Evolutionary conservation across 495 filamentous ascomycete genomes (phyloP).

Genomic region (Evernia prunastri): DNA sequence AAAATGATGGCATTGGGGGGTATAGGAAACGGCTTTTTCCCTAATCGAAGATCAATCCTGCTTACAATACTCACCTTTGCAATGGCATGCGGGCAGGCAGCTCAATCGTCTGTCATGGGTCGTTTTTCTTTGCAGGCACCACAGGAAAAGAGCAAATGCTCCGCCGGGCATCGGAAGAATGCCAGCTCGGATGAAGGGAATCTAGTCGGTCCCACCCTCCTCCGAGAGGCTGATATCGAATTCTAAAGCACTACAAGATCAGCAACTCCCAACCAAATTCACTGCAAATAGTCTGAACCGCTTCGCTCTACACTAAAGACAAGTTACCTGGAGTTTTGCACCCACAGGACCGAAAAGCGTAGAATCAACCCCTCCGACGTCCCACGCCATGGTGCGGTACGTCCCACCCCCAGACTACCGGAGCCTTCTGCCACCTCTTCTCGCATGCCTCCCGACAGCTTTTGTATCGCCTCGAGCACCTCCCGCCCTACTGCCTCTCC

Average conservation of each 20-base stretch:
- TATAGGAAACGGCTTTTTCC: neutral
- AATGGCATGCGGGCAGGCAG: neutral
- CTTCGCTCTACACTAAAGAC: neutral
- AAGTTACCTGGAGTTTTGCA: neutral
- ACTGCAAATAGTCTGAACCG: neutral
- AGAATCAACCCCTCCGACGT: neutral
- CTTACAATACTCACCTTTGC: neutral
- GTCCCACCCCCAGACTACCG: slow-evolving; percentile 60
- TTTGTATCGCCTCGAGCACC: slow-evolving; percentile 72
- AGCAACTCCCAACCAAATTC: neutral
- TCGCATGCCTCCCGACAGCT: slow-evolving; percentile 81
- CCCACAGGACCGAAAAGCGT: neutral
- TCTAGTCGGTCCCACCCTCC: neutral
- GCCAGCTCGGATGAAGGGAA: slow-evolving; percentile 16
- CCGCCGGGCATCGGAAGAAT: neutral
- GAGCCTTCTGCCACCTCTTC: slow-evolving; percentile 63
- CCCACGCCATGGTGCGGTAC: slow-evolving; percentile 39
- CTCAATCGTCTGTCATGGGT: neutral
- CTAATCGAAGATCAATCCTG: neutral
- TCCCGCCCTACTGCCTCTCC: slow-evolving; percentile 67
- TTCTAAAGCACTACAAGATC: neutral
- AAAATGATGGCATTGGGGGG: slow-evolving; percentile 1
- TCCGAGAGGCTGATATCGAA: neutral
- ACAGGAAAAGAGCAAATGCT: neutral
- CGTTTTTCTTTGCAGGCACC: neutral